Evolutionary conservation across 352 stramenopile genomes (phyloP).

Genomic region (Globisporangium paroecandrum): DNA sequence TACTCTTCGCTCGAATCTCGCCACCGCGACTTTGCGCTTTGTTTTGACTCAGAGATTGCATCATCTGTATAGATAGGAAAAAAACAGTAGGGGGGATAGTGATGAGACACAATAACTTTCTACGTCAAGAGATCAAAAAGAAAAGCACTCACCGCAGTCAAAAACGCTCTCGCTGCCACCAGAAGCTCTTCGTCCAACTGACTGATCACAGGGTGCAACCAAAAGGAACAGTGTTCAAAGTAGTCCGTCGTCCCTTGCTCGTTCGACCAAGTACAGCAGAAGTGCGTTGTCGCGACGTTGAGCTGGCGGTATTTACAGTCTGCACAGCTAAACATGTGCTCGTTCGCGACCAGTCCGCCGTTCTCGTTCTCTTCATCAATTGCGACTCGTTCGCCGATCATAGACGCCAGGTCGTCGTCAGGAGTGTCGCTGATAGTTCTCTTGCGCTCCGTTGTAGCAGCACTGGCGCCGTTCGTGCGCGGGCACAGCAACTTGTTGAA

Average conservation of each 20-base stretch:
- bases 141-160: constrained; percentile 52
- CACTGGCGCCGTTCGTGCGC: constrained; percentile 36
- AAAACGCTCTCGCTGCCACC: constrained; percentile 67
- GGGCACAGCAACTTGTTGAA: constrained; percentile 84
- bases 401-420: constrained; percentile 49
- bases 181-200: constrained; percentile 86
- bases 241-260: constrained; percentile 87
- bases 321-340: constrained; percentile 77
- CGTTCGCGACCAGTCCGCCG: constrained; percentile 52
- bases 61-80: constrained; percentile 33
- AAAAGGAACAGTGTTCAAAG: constrained; percentile 88
- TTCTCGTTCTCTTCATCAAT: constrained; percentile 25
- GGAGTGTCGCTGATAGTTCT: constrained; percentile 37
- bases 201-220: constrained; percentile 79
- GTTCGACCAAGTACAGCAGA: constrained; percentile 88
- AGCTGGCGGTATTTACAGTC: constrained; percentile 81
- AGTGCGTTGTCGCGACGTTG: constrained; percentile 81
- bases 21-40: constrained; percentile 64
- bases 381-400: constrained; percentile 29
- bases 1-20: constrained; percentile 79
- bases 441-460: constrained; percentile 27
- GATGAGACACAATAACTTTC: constrained; percentile 1
- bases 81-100: background rate
- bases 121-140: background rate
- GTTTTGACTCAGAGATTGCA: constrained; percentile 60